Base-by-base conservation (phyloP, 1,284 basidiomycete species). In the Gomphus sp. region DNA sequence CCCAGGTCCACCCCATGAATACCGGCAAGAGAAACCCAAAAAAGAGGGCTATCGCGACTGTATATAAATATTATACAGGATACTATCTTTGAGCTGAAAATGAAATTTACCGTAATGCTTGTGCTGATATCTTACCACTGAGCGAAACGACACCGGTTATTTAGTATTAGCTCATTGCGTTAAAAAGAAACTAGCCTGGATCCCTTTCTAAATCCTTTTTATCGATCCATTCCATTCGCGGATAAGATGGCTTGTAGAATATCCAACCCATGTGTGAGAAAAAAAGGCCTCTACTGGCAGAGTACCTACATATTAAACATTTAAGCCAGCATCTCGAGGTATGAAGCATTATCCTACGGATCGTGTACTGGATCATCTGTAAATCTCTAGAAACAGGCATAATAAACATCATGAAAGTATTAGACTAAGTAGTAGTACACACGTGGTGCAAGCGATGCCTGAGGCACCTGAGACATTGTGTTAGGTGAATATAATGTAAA, bases 211-310 rank as follows among this genome's bases (percentile, higher is more conserved):
- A 74, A 66, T 92, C 89, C 39, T 80, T 78, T 52, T 77, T 73
- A 60, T 91, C 87, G 25, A 92, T 79, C 2, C 81, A 68, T 34
- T 76, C 73, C 72, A 91, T 75, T 36, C 81, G 75, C 45, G 80
- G 75, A 64, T 91, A 91, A 6, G 69, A 78, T 0, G 86, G 82
- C 67, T 89, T 89, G 72, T 77, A 84, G 68, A 91, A 91, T 66
- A 91, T 91, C 89, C 89, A 92, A 9, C 89, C 89, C 74, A 90
- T 81, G 63, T 91, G 89, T 4, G 87, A 85, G 67, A 82, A 89
- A 56, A 87, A 76, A 0, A 91, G 70, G 0, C 89, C 89, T 47
- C 79, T 76, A 0, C 86, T 87, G 0, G 88, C 89, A 6, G 86
- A 77, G 67, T 91, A 91, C 7, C 84, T 85, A 55, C 37, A 37